Conservation (phyloP, 2,329 filamentous ascomycete species). For the Remersonia thermophila region DNA sequence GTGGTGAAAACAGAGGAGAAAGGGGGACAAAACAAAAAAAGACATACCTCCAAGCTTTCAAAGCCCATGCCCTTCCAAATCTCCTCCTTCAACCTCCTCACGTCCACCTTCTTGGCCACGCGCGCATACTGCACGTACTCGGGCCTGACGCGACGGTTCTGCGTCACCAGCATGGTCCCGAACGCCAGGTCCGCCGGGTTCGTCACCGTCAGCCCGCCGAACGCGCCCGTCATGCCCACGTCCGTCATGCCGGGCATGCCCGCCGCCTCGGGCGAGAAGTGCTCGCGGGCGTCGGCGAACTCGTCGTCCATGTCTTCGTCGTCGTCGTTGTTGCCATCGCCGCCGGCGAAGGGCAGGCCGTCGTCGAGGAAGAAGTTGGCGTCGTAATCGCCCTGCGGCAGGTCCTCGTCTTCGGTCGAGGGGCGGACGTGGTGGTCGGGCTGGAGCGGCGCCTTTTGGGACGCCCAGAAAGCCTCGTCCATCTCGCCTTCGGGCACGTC, state of each 20-base stretch:
- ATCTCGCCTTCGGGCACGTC: conserved; percentile 61
- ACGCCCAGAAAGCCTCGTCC: conserved; percentile 93
- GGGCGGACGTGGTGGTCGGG: conserved; percentile 15
- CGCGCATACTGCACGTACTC: conserved; percentile 61
- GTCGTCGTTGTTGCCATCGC: conserved; percentile 51
- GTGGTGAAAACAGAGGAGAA: neutral
- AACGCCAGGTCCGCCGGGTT: conserved; percentile 38
- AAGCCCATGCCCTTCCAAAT: conserved; percentile 56
- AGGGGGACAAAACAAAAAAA: neutral
- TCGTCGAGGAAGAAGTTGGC: conserved; percentile 97
- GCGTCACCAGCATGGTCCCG: conserved; percentile 55
- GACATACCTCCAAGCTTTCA: conserved; percentile 38
- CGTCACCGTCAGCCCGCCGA: conserved; percentile 33
- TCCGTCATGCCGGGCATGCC: conserved; percentile 36
- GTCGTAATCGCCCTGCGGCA: conserved; percentile 71
- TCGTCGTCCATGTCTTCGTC: conserved; percentile 34
- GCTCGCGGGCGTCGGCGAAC: conserved; percentile 70
- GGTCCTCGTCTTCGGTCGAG: conserved; percentile 35
- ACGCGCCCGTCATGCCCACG: conserved; percentile 31
- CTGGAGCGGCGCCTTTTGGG: conserved; percentile 44
- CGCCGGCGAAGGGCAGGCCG: conserved; percentile 54
- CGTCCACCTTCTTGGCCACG: conserved; percentile 60
- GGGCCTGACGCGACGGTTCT: conserved; percentile 48
- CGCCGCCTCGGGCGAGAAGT: conserved; percentile 52
- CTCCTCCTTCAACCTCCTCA: conserved; percentile 56